Base-by-base conservation (phyloP, 805 yeast species). In the Saccharomycopsis babjevae region DNA sequence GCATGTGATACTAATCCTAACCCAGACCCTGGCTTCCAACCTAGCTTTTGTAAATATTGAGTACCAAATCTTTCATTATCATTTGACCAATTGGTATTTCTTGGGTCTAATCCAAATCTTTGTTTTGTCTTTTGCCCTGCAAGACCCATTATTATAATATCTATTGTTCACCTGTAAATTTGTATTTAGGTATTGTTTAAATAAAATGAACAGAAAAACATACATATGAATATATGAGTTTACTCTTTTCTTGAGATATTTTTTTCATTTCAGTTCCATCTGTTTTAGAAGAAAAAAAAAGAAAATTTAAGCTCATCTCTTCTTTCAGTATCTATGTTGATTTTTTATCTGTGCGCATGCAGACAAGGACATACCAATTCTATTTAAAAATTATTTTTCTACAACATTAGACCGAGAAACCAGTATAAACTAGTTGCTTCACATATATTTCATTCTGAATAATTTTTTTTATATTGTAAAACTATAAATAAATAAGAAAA, bases 71-170 rank as follows among this genome's bases (percentile, higher is more conserved):
- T 75, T 3, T 78, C 76, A 0, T 86, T 83, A 68, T 89, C 89
- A 69, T 90, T 90, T 30, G 97, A 86, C 99, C 99, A 93, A 64
- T 84, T 81, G 0, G 97, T 92, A 69, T 93, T 93, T 69, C 98
- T 78, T 18, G 99, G 99, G 74, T 93, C 99, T 42, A 79, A 74
- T 11, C 98, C 97, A 71, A 92, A 86, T 68, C 94, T 80, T 68
- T 88, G 96, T 69, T 88, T 90, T 13, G 79, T 82, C 69, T 84
- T 86, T 5, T 86, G 79, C 11, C 89, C 97, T 54, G 93, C 93
- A 68, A 88, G 79, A 58, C 96, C 94, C 96, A 88, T 88, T 22
- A 16, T 54, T 18, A 16, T 28, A 15, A 20, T 28, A 10, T 2
- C 40, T 20, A 6, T 30, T 10, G 30, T 15, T 13, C n/a, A 2